Evolutionary conservation across 148 eudicot genomes (phyloP), one percentile per base, ranked within the genome.

Genomic region (Pharnaceum exiguum): DNA sequence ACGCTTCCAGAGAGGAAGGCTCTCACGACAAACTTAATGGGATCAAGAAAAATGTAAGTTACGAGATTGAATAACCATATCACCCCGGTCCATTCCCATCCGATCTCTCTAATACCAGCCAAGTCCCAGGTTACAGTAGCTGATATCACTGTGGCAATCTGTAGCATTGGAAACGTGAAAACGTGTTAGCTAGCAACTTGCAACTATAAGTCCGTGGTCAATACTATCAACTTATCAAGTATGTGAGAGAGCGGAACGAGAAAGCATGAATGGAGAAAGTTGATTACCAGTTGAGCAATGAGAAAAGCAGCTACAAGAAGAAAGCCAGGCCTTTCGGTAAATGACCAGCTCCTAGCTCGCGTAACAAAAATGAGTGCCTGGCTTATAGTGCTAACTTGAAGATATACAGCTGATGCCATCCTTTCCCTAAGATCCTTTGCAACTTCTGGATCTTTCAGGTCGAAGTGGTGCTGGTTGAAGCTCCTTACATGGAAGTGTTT

Each of bases 351-450:
- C 38, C 91, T 47, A 1, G 96, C 81, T 18, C 96, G 87, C 16
- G 96, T 87, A 18, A 87, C 91, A 53, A 87, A 87, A 7, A 87
- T 86, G 23, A 86, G 76, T 19, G 88, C 94, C 54, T 86, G 94
- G 61, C 93, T 85, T 32, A 85, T 82, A 28, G 80, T 87, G 78
- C 95, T 87, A 43, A 87, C 85, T 77, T 87, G 96, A 13, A 87
- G 88, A 50, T 87, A 87, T 3, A 87, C 62, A 21, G 91, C 96
- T 9, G 95, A 87, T 61, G 95, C 80, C 71, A 84, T 65, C 70
- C 50, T 83, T 57, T 71, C 82, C 1, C 19, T 66, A 2, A 83
- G 72, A 23, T 60, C 79, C 51, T 69, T 69, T 1, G 61, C 69
- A 0, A 70, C 71, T 65, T 66, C 66, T n/a, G 66, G 31, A 33